phyloP scores from a whole-genome alignment of 2,329 filamentous ascomycete species.

The Aspergillus sp. region DNA sequence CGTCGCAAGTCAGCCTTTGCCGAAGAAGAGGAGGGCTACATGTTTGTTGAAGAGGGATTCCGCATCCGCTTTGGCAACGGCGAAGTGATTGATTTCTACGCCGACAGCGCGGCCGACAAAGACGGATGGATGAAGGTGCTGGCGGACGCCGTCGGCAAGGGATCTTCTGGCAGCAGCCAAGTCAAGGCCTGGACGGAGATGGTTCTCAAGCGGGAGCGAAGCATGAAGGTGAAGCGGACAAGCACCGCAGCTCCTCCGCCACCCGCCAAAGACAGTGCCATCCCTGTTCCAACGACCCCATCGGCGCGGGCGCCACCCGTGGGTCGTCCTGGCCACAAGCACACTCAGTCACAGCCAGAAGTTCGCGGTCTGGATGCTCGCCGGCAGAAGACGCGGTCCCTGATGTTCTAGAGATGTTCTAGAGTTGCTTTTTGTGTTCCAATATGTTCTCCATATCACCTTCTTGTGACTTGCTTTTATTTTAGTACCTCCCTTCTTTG shows the following conservation, averaged over 20 bases:
- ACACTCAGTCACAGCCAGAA: constrained; percentile 45
- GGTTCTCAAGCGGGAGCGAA: constrained; percentile 55
- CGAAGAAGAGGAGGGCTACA: constrained; percentile 98
- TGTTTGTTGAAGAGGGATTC: constrained; percentile 99
- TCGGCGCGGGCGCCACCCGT: constrained; percentile 34
- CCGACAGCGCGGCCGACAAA: constrained; percentile 83
- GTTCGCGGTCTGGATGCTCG: constrained; percentile 38
- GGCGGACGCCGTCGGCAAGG: constrained; percentile 67
- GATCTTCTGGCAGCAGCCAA: constrained; percentile 45
- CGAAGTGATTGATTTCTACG: constrained; percentile 98
- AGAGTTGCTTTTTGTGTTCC: constrained; percentile 14
- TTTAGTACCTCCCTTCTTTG: not conserved
- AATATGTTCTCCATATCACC: not conserved
- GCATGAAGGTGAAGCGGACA: constrained; percentile 34
- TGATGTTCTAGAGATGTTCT: constrained; percentile 47
- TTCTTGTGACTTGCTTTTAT: constrained; percentile 2
- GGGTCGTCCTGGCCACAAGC: constrained; percentile 39
- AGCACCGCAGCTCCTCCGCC: constrained; percentile 21
- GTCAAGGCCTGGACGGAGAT: constrained; percentile 64
- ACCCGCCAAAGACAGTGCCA: constrained; percentile 27
- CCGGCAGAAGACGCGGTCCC: constrained; percentile 45
- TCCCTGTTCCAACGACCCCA: constrained; percentile 20
- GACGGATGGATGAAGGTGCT: constrained; percentile 93
- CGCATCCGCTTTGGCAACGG: constrained; percentile 97
- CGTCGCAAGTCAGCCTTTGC: constrained; percentile 93